Base-by-base conservation (phyloP, 345 rosid species). In the Heritiera fomes region DNA sequence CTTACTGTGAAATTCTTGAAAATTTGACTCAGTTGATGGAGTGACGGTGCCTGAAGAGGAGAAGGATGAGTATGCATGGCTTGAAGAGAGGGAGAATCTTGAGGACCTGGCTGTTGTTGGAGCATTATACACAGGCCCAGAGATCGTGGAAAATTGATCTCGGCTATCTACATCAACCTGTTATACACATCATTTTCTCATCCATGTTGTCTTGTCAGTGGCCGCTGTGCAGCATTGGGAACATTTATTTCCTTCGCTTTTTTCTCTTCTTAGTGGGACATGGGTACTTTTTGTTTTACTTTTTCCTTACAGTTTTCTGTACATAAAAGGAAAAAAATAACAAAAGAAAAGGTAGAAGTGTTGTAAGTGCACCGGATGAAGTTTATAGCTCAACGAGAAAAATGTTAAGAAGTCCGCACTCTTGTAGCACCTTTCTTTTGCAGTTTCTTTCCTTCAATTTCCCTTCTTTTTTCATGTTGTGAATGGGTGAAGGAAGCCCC, bases 31-130 rank as follows among this genome's bases (percentile, higher is more conserved):
- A 85, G 94, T 78, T 8, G 93, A 79, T 12, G 90, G 83, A 2
- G 79, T 84, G 18, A 79, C 87, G 2, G 72, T 84, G 17, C 77
- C 86, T 7, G 97, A 87, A 77, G 94, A 87, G 77, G 91, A 89
- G 73, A 83, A 58, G 73, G 85, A 86, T 79, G 77, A 84, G 12
- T 65, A 84, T 80, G 95, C 93, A 13, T 94, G 98, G 98, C 93
- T 96, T 41, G 85, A 86, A 73, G 94, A 94, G 82, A 87, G 88
- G 81, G 88, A 83, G 67, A 82, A 75, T 3, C 97, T 93, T 3
- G 87, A 83, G 34, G 98, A 90, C 23, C 85, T 88, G 58, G 55
- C 67, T 15, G 88, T 91, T n/a, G 85, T 81, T 23, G 87, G 88
- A 73, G 86, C 87, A 2, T 0, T 17, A 60, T 94, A 96, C 83